These are phyloP conservation scores for Alternaria tenuissima DNA, from an alignment of 2,329 filamentous ascomycete genomes.

Conservation along the genomic window DNA sequence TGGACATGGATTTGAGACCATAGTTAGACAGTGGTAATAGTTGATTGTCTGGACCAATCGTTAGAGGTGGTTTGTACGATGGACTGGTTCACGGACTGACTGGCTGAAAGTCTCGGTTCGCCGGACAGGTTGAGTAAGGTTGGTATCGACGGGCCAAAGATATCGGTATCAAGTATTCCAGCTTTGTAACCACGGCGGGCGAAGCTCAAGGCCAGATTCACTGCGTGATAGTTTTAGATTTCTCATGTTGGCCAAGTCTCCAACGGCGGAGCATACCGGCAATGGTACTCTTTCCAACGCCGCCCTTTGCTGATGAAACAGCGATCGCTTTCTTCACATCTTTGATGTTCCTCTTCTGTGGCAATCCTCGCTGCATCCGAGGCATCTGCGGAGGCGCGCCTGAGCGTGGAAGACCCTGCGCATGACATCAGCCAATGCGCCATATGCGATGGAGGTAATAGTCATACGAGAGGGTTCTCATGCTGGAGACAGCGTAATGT, in stretches of 20 bases:
- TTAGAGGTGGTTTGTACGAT: conserved; percentile 8
- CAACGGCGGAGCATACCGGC: conserved; percentile 64
- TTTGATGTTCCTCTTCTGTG: conserved; percentile 79
- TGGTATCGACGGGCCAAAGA: conserved; percentile 94
- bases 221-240: conserved; percentile 42
- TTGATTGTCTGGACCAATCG: conserved; percentile 68
- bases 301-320: conserved; percentile 96
- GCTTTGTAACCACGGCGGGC: conserved; percentile 81
- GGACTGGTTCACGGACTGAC: conserved; percentile 58
- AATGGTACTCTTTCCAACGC: conserved; percentile 97
- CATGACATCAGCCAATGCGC: conserved; percentile 13
- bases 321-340: conserved; percentile 92
- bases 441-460: not conserved
- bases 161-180: conserved; percentile 93
- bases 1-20: conserved; percentile 97
- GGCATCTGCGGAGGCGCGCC: conserved; percentile 71
- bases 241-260: not conserved
- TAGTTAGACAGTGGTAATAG: conserved; percentile 91
- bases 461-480: conserved; percentile 84
- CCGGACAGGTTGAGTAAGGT: conserved; percentile 84
- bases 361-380: conserved; percentile 80
- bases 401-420: conserved; percentile 82
- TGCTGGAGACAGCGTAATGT: conserved; percentile 64
- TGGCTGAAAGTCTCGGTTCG: conserved; percentile 76
- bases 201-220: conserved; percentile 86